A percentile compares a stretch with the other conserved stretches of the same genome.
Conservation (phyloP, 2,329 filamentous ascomycete genomes). For the Neofusicoccum cordaticola region DNA sequence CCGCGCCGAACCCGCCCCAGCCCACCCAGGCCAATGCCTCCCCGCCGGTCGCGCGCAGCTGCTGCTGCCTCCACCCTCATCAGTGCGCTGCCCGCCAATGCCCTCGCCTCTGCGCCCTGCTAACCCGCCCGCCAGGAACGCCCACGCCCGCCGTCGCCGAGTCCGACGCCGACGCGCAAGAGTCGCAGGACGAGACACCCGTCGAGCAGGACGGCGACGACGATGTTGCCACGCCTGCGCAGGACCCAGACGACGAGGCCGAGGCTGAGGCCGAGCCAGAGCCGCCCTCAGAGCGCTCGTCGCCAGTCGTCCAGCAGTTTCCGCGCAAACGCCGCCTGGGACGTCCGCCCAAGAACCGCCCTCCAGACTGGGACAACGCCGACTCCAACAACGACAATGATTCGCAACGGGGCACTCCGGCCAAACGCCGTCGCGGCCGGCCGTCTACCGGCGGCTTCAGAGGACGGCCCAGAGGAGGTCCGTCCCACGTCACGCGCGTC, state of each 20-base stretch:
- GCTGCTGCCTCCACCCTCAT: constrained; percentile 14
- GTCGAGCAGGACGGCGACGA: constrained; percentile 35
- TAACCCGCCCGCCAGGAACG: constrained; percentile 22
- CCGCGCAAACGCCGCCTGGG: constrained; percentile 73
- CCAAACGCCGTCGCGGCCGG: constrained; percentile 49
- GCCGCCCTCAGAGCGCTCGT: constrained; percentile 42
- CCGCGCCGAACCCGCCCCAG: background rate
- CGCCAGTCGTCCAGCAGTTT: constrained; percentile 57
- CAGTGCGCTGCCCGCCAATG: background rate
- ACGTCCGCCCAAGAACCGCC: constrained; percentile 79
- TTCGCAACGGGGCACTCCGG: constrained; percentile 49
- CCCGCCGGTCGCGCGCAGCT: constrained; percentile 15
- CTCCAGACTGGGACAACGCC: constrained; percentile 71
- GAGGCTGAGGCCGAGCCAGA: constrained; percentile 40
- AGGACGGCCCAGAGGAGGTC: constrained; percentile 69
- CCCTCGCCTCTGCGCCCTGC: background rate
- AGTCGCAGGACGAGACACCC: constrained; percentile 32
- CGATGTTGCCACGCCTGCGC: constrained; percentile 39
- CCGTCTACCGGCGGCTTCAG: constrained; percentile 60
- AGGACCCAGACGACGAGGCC: constrained; percentile 47
- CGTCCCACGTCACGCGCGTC: constrained; percentile 75
- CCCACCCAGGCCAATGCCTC: constrained; percentile 9
- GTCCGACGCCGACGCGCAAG: constrained; percentile 21
- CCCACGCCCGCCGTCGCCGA: constrained; percentile 29
- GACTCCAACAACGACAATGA: constrained; percentile 47